Evolutionary conservation across 345 rosid species (phyloP).

Genomic region (Ceriops tagal): DNA sequence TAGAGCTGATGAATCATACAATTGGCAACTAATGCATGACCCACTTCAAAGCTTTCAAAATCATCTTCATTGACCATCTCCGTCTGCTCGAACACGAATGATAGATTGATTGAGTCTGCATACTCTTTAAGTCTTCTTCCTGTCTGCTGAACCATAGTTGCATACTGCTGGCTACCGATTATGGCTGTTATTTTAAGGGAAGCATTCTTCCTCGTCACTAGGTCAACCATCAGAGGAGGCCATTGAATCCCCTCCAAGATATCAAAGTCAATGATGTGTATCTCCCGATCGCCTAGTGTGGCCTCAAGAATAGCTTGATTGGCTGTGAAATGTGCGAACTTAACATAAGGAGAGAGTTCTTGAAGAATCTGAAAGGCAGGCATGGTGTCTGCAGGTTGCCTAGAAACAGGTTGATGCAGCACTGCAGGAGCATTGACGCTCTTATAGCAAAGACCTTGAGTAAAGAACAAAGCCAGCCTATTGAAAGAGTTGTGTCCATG

Average conservation of each 20-base stretch:
- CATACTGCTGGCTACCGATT: neutral
- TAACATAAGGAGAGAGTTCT: conserved; percentile 27
- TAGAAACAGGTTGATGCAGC: neutral
- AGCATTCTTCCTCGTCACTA: conserved; percentile 3
- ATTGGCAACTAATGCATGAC: neutral
- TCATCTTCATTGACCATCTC: conserved; percentile 11
- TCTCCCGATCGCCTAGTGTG: conserved; percentile 8
- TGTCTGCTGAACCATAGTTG: conserved; percentile 8
- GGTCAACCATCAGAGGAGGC: conserved; percentile 35
- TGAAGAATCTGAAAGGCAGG: conserved; percentile 24
- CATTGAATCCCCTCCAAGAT: conserved; percentile 33
- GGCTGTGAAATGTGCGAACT: conserved; percentile 27
- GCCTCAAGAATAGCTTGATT: conserved; percentile 35
- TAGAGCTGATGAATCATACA: conserved; percentile 6
- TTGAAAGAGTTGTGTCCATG: conserved; percentile 8
- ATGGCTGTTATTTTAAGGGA: conserved; percentile 19
- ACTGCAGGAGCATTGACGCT: conserved; percentile 3
- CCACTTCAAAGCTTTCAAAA: neutral
- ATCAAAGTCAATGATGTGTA: conserved; percentile 28
- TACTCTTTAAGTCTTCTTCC: conserved; percentile 25
- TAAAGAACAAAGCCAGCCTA: conserved; percentile 27
- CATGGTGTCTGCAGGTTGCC: conserved; percentile 3
- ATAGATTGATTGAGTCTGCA: conserved; percentile 14
- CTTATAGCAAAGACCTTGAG: conserved; percentile 25
- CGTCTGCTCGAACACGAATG: conserved; percentile 19